These are phyloP conservation scores for Toxicodendron radicans DNA, from an alignment of 345 rosid genomes.

Conservation along the genomic window DNA sequence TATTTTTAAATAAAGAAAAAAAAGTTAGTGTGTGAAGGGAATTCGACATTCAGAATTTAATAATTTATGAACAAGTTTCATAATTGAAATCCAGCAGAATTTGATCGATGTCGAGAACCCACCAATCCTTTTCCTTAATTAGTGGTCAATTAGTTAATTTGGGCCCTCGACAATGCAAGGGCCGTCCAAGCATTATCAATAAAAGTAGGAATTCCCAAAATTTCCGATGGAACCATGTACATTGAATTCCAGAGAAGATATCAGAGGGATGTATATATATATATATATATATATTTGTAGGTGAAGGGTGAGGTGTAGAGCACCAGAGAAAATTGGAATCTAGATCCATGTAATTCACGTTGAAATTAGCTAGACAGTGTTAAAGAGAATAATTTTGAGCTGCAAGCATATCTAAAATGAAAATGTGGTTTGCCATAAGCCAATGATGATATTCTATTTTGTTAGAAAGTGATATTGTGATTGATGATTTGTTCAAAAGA, in stretches of 20 bases:
- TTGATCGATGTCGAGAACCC: no score
- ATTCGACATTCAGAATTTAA: background rate
- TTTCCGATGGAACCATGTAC: no score
- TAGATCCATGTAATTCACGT: conserved; percentile 15
- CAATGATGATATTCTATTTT: conserved; percentile 3
- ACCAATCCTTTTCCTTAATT: no score
- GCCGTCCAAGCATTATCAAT: no score
- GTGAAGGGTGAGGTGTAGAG: conserved; percentile 14
- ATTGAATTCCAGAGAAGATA: no score
- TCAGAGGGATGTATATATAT: no score
- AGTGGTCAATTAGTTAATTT: no score
- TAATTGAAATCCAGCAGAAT: background rate
- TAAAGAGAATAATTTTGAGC: conserved; percentile 9
- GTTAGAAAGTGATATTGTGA: conserved; percentile 10
- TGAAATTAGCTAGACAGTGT: background rate
- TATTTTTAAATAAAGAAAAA: no score
- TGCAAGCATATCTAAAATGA: conserved; percentile 4
- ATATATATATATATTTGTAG: no score
- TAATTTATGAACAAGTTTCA: background rate
- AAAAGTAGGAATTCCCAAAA: no score
- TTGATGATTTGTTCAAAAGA: conserved; percentile 12
- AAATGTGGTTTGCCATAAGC: background rate
- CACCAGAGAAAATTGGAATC: conserved; percentile 1
- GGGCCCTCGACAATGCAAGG: no score
- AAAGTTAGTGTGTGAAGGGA: conserved; percentile 7